These are phyloP conservation scores for Haplosporangium gracile DNA, from an alignment of 192 early-diverging fungal genomes.

Conservation along the genomic window DNA sequence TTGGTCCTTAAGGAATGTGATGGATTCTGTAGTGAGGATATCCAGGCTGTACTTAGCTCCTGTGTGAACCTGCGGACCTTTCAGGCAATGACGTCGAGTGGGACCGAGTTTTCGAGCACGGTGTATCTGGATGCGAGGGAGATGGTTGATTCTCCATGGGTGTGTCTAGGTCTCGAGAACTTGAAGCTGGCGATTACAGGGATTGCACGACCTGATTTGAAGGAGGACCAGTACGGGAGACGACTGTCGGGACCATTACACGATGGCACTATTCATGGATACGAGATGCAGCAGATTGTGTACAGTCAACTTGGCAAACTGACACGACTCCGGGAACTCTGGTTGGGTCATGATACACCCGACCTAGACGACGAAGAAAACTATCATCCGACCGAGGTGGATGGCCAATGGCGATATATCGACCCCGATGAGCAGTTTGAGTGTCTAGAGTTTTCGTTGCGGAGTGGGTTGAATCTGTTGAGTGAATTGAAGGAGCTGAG, in stretches of 20 bases:
- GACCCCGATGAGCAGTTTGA: conserved; percentile 48
- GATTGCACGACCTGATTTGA: conserved; percentile 35
- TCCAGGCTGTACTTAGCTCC: conserved; percentile 28
- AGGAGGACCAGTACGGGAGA: conserved; percentile 28
- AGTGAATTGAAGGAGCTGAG: conserved; percentile 24
- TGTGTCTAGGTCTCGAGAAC: conserved; percentile 22
- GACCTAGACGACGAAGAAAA: conserved; percentile 54
- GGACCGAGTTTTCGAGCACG: conserved; percentile 30
- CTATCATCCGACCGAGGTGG: conserved; percentile 26
- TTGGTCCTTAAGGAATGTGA: conserved; percentile 42
- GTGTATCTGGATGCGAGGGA: conserved; percentile 47
- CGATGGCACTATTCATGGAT: conserved; percentile 21
- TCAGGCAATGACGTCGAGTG: conserved; percentile 38
- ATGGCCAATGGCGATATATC: conserved; percentile 40
- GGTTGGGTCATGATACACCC: conserved; percentile 48
- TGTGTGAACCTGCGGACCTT: conserved; percentile 29
- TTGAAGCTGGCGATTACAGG: conserved; percentile 42
- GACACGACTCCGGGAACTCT: conserved; percentile 13
- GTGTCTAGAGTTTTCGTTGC: conserved; percentile 45
- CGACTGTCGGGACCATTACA: conserved; percentile 33
- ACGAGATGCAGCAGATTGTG: conserved; percentile 24
- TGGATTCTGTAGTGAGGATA: conserved; percentile 36
- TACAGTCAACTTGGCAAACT: conserved; percentile 29
- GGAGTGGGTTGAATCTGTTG: conserved; percentile 25
- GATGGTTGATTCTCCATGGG: conserved; percentile 42